phyloP scores from a whole-genome alignment of 345 rosid genomes.

The rapeseed (Brassica napus) region DNA sequence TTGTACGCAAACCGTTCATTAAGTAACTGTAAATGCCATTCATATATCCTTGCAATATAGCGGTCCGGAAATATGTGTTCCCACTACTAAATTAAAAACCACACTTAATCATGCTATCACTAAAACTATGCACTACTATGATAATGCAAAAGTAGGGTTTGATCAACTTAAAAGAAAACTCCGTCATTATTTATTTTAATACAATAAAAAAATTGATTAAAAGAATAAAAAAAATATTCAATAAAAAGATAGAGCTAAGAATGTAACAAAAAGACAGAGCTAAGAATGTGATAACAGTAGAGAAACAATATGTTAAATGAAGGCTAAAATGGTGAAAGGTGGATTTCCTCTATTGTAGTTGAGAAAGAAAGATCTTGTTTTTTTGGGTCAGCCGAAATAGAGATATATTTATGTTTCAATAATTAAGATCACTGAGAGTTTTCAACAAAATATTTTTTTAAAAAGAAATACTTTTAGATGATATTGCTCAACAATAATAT shows the following conservation, averaged over 20 bases:
- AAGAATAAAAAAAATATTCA: background rate
- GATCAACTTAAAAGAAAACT: background rate
- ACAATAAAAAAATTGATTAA: too few species aligned
- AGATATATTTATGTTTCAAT: background rate
- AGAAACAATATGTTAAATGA: background rate
- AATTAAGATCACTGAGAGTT: background rate
- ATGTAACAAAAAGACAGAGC: background rate
- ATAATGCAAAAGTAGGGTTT: background rate
- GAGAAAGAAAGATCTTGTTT: background rate
- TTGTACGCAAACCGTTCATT: background rate
- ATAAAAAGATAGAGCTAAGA: background rate
- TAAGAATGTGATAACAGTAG: background rate
- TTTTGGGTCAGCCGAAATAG: slow-evolving; percentile 17
- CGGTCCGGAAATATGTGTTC: background rate
- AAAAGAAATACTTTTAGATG: too few species aligned
- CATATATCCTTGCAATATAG: background rate
- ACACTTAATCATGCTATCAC: background rate
- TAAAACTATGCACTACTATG: background rate
- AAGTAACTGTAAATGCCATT: background rate
- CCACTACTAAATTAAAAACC: background rate
- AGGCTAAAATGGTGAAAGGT: slow-evolving; percentile 15
- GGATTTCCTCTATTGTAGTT: background rate
- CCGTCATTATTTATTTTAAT: background rate
- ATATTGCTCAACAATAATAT: background rate
- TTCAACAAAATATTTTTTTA: background rate